Conservation (phyloP, 257 asterid genomes). For the Gentiana dahurica region DNA sequence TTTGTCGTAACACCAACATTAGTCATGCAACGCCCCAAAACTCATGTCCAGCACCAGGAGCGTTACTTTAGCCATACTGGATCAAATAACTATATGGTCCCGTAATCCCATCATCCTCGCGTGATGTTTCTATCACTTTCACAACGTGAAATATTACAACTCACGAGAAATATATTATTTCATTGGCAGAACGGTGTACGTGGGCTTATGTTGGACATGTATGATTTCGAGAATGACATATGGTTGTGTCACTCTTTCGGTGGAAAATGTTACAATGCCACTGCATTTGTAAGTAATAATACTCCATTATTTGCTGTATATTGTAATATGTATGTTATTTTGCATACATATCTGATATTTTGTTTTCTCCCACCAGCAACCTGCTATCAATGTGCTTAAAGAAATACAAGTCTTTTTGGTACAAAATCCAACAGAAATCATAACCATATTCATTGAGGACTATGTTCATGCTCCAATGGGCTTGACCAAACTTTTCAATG, state of each 20-base stretch:
- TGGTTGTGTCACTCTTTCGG: conserved; percentile 81
- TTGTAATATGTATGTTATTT: neutral
- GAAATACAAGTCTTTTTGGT: conserved; percentile 58
- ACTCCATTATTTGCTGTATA: neutral
- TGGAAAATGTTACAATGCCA: conserved; percentile 53
- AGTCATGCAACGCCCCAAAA: too few relatives aligned
- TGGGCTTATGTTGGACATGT: conserved; percentile 90
- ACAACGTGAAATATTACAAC: too few relatives aligned
- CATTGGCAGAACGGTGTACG: conserved; percentile 74
- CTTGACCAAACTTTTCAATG: conserved; percentile 53
- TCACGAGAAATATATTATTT: neutral
- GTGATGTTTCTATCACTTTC: too few relatives aligned
- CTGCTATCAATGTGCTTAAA: conserved; percentile 60
- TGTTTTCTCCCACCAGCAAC: conserved; percentile 40
- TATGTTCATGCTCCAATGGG: conserved; percentile 62
- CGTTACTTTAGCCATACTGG: too few relatives aligned
- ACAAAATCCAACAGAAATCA: conserved; percentile 45
- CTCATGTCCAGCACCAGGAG: too few relatives aligned
- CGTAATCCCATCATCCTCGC: too few relatives aligned
- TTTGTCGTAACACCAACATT: too few relatives aligned
- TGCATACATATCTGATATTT: neutral
- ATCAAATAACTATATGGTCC: too few relatives aligned
- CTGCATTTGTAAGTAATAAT: conserved; percentile 63
- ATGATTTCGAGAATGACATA: conserved; percentile 66
- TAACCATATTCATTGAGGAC: conserved; percentile 82